Base-by-base conservation (phyloP, 2,329 filamentous ascomycete genomes). In the Diaporthe vaccinii region DNA sequence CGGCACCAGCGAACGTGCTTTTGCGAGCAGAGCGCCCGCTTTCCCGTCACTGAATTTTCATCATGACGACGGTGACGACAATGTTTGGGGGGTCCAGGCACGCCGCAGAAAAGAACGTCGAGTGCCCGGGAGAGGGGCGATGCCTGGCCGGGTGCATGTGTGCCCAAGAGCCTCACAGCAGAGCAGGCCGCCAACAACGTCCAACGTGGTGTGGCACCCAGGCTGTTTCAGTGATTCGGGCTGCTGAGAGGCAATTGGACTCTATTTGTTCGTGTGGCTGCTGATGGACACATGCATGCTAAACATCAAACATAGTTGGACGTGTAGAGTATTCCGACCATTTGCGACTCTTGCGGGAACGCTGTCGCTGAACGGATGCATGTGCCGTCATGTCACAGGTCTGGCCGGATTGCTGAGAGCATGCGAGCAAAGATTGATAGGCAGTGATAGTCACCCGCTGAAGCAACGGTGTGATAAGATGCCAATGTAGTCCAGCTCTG, bases 11-110 rank as follows among this genome's bases (percentile, higher is more conserved):
- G 15, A 55, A 41, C 34, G 28, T 28, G 65, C 34, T 55, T 34
- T 34, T 14, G 34, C n/a, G 46, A 51, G 70, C 31, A 51, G 46
- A 65, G 34, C 46, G 59, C 70, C 70, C 58, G 57, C 70, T 39
- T 28, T 62, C 25, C 41, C 55, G 73, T 75, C 69, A 75, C 46
- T 14, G 41, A 25, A 51, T 28, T 15, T 34, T 44, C 69, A 76
- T 74, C 14, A 75, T 75, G 71, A 74, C 74, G 61, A 68, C 44
- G 61, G 72, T 76, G 74, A 76, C 72, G 74, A 75, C 75, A 73
- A 31, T 8, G 46, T 46, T 46, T 53, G 15, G 31, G 57, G 44
- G 57, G n/a, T 20, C 17, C 10, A 51, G 41, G 41, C n/a, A 51
- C 22, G 34, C 31, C 22, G 8, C 25, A 28, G 34, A 46, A 10